These are phyloP conservation scores for Logfia minima DNA, from an alignment of 129 eudicot genomes.

Conservation along the genomic window DNA sequence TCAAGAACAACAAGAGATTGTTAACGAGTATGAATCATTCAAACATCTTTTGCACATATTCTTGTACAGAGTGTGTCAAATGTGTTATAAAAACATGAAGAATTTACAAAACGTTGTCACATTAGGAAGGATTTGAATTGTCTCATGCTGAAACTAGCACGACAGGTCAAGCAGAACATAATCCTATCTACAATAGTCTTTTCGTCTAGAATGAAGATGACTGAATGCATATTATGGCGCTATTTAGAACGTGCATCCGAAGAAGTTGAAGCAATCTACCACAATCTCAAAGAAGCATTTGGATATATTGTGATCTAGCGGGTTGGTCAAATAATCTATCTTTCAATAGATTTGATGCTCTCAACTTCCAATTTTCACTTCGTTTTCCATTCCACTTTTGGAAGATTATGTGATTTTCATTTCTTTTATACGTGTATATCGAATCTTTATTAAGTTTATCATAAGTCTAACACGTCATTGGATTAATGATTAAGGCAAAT, in stretches of 20 bases:
- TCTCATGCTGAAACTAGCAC: background rate
- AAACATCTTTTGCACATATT: background rate
- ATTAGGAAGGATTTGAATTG: background rate
- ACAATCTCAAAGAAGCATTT: background rate
- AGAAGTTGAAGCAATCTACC: background rate
- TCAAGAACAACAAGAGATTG: background rate
- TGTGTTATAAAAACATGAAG: background rate
- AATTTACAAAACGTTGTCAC: background rate
- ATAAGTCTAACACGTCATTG: conserved; percentile 14
- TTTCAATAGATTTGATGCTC: background rate
- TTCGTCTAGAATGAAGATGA: too few species aligned
- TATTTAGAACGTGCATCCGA: too few species aligned
- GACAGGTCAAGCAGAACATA: too few species aligned
- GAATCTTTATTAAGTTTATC: background rate
- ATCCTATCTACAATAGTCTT: too few species aligned
- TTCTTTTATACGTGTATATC: background rate
- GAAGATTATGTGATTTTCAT: background rate
- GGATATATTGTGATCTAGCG: background rate
- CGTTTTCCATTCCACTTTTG: background rate
- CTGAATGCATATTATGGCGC: too few species aligned
- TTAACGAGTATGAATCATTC: background rate
- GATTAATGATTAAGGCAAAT: conserved; percentile 24
- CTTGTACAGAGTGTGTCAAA: background rate
- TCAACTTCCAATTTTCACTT: background rate
- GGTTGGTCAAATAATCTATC: background rate